These are phyloP conservation scores for Asparagopsis taxiformis DNA, from an alignment of 31 red algal genomes.

Conservation along the genomic window DNA sequence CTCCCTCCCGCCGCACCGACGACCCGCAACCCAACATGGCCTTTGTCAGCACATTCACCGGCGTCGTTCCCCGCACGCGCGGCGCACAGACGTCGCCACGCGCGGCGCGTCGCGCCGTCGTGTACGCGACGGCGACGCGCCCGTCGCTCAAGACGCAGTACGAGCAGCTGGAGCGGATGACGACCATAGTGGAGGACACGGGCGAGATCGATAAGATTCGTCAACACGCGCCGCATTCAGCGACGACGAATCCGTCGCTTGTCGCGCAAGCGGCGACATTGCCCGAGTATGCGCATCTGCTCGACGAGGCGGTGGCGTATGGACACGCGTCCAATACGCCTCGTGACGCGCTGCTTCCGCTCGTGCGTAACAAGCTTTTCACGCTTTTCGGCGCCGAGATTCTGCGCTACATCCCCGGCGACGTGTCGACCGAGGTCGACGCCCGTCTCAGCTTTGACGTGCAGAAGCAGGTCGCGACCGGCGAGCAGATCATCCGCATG, in stretches of 20 bases:
- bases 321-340: conserved; percentile 2
- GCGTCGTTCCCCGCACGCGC: too few relatives aligned
- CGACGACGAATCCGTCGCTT: conserved; percentile 75
- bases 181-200: conserved; percentile 67
- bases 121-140: too few relatives aligned
- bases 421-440: conserved; percentile 74
- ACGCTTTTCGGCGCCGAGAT: conserved; percentile 59
- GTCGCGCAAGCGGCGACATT: conserved; percentile 37
- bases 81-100: too few relatives aligned
- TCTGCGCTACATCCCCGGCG: conserved; percentile 37
- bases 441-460: conserved; percentile 63
- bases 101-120: too few relatives aligned
- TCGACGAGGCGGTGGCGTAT: conserved; percentile 56
- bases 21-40: too few relatives aligned
- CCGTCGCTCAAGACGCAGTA: too few relatives aligned
- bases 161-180: conserved; percentile 19
- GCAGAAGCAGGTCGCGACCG: conserved; percentile 22
- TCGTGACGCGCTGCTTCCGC: background rate
- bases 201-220: conserved; percentile 59
- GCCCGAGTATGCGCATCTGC: conserved; percentile 42
- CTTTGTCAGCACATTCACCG: too few relatives aligned
- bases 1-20: too few relatives aligned
- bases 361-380: conserved; percentile 42
- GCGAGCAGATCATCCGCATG: conserved; percentile 36
- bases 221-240: conserved; percentile 23